phyloP scores from a whole-genome alignment of 2,329 filamentous ascomycete genomes.

The Arthrobotrys sinensis region DNA sequence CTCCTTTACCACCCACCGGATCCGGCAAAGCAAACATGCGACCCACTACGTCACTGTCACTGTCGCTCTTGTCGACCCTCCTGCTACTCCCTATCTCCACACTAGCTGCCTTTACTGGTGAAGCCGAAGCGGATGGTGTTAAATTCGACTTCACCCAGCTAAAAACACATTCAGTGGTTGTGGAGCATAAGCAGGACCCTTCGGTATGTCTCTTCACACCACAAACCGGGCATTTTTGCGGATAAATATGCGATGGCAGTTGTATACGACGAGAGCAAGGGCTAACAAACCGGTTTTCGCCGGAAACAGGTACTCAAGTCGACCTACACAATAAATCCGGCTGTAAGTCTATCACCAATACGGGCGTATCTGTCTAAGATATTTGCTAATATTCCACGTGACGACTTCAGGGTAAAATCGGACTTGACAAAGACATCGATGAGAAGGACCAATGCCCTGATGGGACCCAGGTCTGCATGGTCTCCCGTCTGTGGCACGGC shows the following conservation, averaged over 20 bases:
- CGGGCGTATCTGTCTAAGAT: not conserved
- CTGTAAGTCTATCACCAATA: conserved; percentile 38
- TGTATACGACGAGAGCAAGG: conserved; percentile 13
- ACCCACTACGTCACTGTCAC: conserved; percentile 52
- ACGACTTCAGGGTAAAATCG: conserved; percentile 70
- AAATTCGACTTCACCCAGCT: conserved; percentile 62
- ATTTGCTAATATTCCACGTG: not conserved
- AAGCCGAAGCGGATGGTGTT: conserved; percentile 55
- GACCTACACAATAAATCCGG: conserved; percentile 63
- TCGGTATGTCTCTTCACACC: conserved; percentile 39
- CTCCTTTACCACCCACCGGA: conserved; percentile 36
- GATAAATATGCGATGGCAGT: conserved; percentile 21
- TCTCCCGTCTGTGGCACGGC: conserved; percentile 71
- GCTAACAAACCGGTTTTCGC: conserved; percentile 21
- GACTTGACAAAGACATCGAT: conserved; percentile 73
- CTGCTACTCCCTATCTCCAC: conserved; percentile 61
- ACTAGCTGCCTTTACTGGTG: conserved; percentile 61
- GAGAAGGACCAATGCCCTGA: conserved; percentile 77
- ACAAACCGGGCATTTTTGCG: conserved; percentile 11
- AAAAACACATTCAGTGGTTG: conserved; percentile 50
- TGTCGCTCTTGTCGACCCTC: conserved; percentile 58
- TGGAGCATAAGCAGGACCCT: conserved; percentile 19
- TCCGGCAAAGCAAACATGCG: conserved; percentile 40
- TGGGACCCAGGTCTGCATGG: conserved; percentile 82
- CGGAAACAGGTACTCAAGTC: conserved; percentile 59